A percentile compares a stretch with the other conserved stretches of the same genome.
Conservation (phyloP, 345 rosid species). For the Populus pruinosa region DNA sequence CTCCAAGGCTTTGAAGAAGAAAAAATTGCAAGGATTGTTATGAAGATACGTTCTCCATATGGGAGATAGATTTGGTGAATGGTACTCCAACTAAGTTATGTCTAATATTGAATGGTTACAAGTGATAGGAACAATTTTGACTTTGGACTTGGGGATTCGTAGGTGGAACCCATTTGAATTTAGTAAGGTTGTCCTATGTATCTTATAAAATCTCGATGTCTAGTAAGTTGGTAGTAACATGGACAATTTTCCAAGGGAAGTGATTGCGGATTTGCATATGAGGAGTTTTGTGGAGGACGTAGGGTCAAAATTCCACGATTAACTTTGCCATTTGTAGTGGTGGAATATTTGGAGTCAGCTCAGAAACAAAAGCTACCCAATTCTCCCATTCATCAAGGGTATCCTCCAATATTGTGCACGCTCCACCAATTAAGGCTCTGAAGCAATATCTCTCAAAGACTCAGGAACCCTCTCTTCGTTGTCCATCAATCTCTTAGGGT, state of each 20-base stretch:
- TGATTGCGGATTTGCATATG: constrained; percentile 29
- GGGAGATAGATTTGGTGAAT: neutral
- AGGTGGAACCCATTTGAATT: constrained; percentile 39
- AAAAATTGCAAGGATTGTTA: neutral
- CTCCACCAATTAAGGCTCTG: constrained; percentile 54
- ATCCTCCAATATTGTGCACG: constrained; percentile 16
- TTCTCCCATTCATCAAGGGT: constrained; percentile 23
- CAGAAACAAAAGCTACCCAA: neutral
- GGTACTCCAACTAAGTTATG: neutral
- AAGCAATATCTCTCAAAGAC: constrained; percentile 1
- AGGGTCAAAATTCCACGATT: constrained; percentile 54
- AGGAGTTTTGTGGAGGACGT: constrained; percentile 39
- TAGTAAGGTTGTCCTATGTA: neutral
- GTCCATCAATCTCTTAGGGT: constrained; percentile 1
- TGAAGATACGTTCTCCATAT: neutral
- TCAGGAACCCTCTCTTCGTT: neutral
- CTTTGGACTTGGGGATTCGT: constrained; percentile 36
- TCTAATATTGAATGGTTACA: constrained; percentile 25
- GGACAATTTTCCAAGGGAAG: constrained; percentile 38
- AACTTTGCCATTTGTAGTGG: constrained; percentile 33
- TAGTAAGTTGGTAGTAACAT: constrained; percentile 38
- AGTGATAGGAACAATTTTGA: constrained; percentile 29
- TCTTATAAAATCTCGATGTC: constrained; percentile 23
- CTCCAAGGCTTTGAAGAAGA: neutral
- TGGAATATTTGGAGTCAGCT: constrained; percentile 41